Percentiles rank a stretch among this genome's conserved stretches.
These are phyloP conservation scores for Oxyria digyna DNA, from an alignment of 148 eudicot genomes.

Conservation along the genomic window DNA sequence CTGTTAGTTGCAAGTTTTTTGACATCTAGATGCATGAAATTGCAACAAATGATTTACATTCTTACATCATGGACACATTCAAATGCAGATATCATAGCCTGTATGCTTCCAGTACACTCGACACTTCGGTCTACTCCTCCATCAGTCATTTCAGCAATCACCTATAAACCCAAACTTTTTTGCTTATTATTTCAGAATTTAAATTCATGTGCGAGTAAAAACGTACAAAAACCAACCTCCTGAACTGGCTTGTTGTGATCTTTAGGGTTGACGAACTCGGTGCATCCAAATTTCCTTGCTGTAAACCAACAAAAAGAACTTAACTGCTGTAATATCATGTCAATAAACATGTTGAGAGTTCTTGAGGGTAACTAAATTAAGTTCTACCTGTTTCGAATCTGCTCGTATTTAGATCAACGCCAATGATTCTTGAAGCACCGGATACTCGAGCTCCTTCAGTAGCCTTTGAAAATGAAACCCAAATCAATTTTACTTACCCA, in stretches of 20 bases:
- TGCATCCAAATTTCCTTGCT: constrained; percentile 46
- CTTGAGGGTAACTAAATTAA: too few species aligned
- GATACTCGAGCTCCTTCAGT: constrained; percentile 45
- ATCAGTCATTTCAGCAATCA: too few species aligned
- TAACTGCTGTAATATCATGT: too few species aligned
- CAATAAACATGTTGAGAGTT: too few species aligned
- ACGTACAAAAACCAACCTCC: neutral
- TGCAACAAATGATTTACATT: neutral
- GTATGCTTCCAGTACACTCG: too few species aligned
- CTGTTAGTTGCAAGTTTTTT: too few species aligned
- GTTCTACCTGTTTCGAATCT: constrained; percentile 25
- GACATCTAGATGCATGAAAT: neutral
- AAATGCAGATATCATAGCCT: constrained; percentile 52
- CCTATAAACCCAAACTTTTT: neutral
- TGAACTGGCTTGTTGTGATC: constrained; percentile 38
- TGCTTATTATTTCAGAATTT: neutral
- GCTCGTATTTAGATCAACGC: constrained; percentile 31
- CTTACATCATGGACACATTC: constrained; percentile 54
- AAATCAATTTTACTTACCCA: neutral
- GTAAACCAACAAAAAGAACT: constrained; percentile 1
- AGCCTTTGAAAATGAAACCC: constrained; percentile 21
- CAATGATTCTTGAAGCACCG: constrained; percentile 53
- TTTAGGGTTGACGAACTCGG: constrained; percentile 43
- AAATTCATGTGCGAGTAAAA: neutral
- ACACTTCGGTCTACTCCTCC: too few species aligned